Conservation (phyloP, 2,329 filamentous ascomycete species). For the Phyllosticta citribraziliensis region DNA sequence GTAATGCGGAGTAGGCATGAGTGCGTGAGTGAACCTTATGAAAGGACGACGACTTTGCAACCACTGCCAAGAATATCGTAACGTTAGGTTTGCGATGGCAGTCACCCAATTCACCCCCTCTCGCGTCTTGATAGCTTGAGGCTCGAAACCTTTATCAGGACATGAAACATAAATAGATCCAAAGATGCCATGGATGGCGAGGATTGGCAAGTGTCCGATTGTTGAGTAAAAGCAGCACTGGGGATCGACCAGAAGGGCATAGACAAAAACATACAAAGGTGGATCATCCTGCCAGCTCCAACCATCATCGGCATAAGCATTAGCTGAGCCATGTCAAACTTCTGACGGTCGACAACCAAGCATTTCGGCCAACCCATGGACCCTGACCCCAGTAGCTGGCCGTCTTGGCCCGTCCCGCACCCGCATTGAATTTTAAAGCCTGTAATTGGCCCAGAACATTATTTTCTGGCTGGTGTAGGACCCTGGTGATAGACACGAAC, state of each 20-base stretch:
- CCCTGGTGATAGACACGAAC: too few relatives aligned
- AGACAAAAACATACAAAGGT: not conserved
- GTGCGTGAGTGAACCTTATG: too few relatives aligned
- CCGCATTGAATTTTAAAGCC: not conserved
- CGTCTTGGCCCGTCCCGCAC: not conserved
- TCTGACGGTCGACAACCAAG: not conserved
- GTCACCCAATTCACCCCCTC: not conserved
- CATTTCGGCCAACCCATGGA: not conserved
- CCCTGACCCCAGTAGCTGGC: not conserved
- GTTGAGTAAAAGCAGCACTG: not conserved
- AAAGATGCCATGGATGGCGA: not conserved
- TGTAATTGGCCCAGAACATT: not conserved
- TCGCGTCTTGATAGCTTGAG: not conserved
- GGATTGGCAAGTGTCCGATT: not conserved
- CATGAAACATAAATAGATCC: not conserved
- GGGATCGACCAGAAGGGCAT: not conserved
- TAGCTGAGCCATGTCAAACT: not conserved
- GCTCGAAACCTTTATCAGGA: not conserved
- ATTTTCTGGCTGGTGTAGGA: too few relatives aligned
- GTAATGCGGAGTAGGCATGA: too few relatives aligned
- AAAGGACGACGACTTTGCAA: not conserved
- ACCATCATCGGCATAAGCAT: not conserved
- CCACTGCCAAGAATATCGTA: not conserved
- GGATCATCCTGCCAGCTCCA: not conserved
- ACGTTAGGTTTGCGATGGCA: not conserved